A percentile compares a stretch with the other conserved stretches of the same genome.
These are phyloP conservation scores for Tulasnella sp. DNA, from an alignment of 768 basidiomycete genomes.

Conservation along the genomic window DNA sequence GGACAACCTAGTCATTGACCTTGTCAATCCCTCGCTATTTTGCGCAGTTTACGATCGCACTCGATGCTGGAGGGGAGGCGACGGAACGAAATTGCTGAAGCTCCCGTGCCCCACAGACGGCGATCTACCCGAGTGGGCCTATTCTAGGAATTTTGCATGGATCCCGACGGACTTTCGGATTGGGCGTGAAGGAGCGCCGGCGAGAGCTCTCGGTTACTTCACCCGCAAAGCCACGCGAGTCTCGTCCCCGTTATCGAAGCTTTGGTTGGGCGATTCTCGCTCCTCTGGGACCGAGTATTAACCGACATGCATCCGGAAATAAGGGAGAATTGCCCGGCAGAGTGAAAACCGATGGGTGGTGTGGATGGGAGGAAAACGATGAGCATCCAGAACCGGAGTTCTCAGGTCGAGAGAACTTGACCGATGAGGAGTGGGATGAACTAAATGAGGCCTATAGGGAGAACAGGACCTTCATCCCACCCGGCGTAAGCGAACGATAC, in stretches of 20 bases:
- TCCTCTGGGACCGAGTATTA: slow-evolving; percentile 8
- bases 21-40: slow-evolving; percentile 38
- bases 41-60: slow-evolving; percentile 40
- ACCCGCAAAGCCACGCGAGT: background rate
- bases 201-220: slow-evolving; percentile 1
- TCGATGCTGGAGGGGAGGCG: no score
- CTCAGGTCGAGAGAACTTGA: background rate
- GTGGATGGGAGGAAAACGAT: no score
- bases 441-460: background rate
- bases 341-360: no score
- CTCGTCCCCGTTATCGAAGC: background rate
- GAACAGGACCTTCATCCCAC: background rate
- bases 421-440: background rate
- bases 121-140: background rate
- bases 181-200: background rate
- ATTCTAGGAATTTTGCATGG: slow-evolving; percentile 9
- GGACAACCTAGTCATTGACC: slow-evolving; percentile 45
- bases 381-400: no score
- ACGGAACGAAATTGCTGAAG: no score
- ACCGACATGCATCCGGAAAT: slow-evolving; percentile 12
- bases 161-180: slow-evolving; percentile 21
- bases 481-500: background rate
- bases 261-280: background rate
- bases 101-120: background rate
- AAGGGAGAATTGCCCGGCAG: background rate